Conservation (phyloP, 2,329 filamentous ascomycete species). For the Gremmenia infestans region DNA sequence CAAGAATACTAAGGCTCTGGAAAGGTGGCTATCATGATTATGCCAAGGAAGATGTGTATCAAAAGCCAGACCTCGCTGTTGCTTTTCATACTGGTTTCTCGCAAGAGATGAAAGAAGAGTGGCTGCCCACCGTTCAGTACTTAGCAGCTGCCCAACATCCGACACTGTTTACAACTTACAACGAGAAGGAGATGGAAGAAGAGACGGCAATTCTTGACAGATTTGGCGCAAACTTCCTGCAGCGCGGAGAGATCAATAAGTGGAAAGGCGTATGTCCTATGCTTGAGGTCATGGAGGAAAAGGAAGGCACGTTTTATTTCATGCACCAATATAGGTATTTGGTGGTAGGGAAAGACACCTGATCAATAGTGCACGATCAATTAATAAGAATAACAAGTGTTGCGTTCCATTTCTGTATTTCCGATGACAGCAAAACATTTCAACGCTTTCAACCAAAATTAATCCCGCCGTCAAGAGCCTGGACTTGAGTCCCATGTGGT, state of each 20-base stretch:
- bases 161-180: constrained; percentile 18
- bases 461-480: neutral
- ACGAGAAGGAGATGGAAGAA: constrained; percentile 15
- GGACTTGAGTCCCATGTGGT: neutral
- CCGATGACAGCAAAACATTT: neutral
- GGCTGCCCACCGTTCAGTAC: constrained; percentile 12
- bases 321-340: constrained; percentile 19
- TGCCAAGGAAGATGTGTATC: neutral
- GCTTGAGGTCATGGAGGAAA: constrained; percentile 12
- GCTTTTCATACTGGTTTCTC: constrained; percentile 16
- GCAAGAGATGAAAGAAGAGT: constrained; percentile 5
- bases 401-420: neutral
- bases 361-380: neutral
- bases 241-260: constrained; percentile 12
- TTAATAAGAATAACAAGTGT: no score
- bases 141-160: constrained; percentile 5
- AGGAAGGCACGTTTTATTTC: constrained; percentile 10
- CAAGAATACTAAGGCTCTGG: constrained; percentile 5
- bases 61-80: constrained; percentile 14
- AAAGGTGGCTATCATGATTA: constrained; percentile 15
- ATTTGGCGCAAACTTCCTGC: constrained; percentile 7
- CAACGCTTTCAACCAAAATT: no score
- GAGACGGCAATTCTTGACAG: constrained; percentile 8
- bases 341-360: neutral
- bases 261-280: constrained; percentile 15